A percentile compares a stretch with the other conserved stretches of the same genome.
Conservation (phyloP, 2,329 filamentous ascomycete genomes). For the Penicillium glabrum region DNA sequence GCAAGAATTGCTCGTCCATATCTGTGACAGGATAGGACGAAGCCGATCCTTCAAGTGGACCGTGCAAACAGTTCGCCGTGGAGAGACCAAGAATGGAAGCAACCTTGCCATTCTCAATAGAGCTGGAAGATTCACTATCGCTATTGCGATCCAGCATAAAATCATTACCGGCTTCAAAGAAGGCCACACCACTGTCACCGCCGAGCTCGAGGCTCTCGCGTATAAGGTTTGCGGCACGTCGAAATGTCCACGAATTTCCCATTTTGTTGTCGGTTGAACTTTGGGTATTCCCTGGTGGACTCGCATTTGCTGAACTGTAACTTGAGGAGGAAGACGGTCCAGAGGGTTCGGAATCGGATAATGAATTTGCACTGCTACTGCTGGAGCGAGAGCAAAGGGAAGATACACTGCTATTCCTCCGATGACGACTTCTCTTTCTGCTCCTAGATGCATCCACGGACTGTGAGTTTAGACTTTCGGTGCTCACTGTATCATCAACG, state of each 20-base stretch:
- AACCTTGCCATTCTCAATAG: not conserved
- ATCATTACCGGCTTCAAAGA: slow-evolving; percentile 8
- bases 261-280: not conserved
- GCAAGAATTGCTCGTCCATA: slow-evolving; percentile 12
- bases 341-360: slow-evolving; percentile 22
- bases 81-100: slow-evolving; percentile 12
- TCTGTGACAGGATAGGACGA: slow-evolving; percentile 4
- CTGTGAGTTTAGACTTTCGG: not conserved
- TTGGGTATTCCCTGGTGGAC: slow-evolving; percentile 5
- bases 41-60: not conserved
- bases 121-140: slow-evolving; percentile 2
- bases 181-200: slow-evolving; percentile 12
- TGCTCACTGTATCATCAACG: not conserved
- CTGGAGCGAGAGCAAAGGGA: slow-evolving; percentile 20
- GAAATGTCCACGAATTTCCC: slow-evolving; percentile 15
- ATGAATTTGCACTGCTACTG: slow-evolving; percentile 21
- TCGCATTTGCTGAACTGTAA: slow-evolving; percentile 10
- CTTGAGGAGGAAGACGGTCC: slow-evolving; percentile 16
- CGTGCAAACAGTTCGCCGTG: slow-evolving; percentile 3
- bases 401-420: slow-evolving; percentile 4
- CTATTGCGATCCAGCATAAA: not conserved
- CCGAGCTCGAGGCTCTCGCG: slow-evolving; percentile 18
- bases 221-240: slow-evolving; percentile 20
- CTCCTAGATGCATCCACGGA: not conserved
- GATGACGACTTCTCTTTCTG: not conserved